Evolutionary conservation across 208 protist genomes (phyloP).

Genomic region (Leishmania aethiopica): DNA sequence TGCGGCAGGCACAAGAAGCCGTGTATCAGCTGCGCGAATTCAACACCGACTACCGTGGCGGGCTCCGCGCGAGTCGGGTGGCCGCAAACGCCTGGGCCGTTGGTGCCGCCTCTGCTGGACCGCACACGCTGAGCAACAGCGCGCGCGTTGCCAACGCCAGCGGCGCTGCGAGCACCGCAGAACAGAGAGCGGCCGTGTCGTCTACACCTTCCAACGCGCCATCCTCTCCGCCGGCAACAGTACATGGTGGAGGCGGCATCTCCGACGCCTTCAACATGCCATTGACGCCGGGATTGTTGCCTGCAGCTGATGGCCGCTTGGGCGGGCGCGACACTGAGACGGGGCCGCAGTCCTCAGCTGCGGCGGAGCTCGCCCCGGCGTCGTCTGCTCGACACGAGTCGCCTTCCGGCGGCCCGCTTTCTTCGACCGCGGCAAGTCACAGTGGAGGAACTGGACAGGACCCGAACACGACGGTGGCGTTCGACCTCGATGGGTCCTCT

Average conservation of each 20-base stretch:
- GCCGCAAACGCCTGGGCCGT: background rate
- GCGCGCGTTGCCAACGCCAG: background rate
- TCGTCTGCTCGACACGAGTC: background rate
- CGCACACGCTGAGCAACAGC: conserved; percentile 50
- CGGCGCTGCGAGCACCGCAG: background rate
- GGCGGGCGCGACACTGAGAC: background rate
- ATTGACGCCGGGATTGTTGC: conserved; percentile 22
- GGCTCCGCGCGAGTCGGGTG: conserved; percentile 15
- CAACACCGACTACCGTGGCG: conserved; percentile 66
- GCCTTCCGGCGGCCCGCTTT: background rate
- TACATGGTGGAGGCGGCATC: background rate
- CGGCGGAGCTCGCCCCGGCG: background rate
- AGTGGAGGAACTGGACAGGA: background rate
- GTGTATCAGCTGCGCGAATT: conserved; percentile 53
- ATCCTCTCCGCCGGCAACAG: background rate
- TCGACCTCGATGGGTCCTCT: conserved; percentile 1
- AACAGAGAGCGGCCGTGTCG: background rate
- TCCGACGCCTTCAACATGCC: conserved; percentile 25
- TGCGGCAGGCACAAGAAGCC: conserved; percentile 50
- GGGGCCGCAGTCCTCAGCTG: conserved; percentile 1
- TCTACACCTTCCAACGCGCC: background rate
- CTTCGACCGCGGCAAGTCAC: background rate
- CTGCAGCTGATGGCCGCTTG: background rate
- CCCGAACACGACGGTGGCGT: conserved; percentile 14
- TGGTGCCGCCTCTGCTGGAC: background rate